These are phyloP conservation scores for Aspergillus ruber DNA, from an alignment of 2,329 filamentous ascomycete species.

Conservation along the genomic window DNA sequence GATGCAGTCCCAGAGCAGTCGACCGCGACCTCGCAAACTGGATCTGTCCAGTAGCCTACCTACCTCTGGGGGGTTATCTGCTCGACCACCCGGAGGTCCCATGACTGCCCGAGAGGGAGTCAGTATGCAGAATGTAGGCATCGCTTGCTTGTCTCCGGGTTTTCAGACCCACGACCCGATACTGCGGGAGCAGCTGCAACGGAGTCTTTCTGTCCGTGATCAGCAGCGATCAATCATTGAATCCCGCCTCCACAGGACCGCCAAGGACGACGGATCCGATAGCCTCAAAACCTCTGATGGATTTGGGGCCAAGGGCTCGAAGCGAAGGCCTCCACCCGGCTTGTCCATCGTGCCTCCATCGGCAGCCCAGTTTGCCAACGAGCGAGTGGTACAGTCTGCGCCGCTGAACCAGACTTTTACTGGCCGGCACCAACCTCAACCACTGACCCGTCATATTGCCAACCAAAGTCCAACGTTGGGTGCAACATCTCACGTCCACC, in stretches of 20 bases:
- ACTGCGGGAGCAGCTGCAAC: conserved; percentile 91
- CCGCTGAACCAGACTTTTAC: conserved; percentile 94
- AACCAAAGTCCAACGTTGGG: conserved; percentile 78
- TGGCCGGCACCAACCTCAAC: conserved; percentile 72
- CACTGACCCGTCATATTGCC: conserved; percentile 67
- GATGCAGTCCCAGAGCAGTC: conserved; percentile 56
- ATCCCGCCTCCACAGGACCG: conserved; percentile 78
- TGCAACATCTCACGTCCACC: conserved; percentile 83
- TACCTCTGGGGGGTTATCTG: conserved; percentile 46
- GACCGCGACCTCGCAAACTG: conserved; percentile 41
- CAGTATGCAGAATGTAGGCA: conserved; percentile 83
- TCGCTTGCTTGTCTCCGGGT: conserved; percentile 90
- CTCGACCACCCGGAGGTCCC: conserved; percentile 60
- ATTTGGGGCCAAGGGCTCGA: conserved; percentile 38
- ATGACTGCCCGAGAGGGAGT: conserved; percentile 73
- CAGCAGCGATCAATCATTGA: conserved; percentile 95
- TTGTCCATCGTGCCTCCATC: conserved; percentile 93
- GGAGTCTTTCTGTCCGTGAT: conserved; percentile 87
- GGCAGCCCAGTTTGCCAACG: conserved; percentile 83
- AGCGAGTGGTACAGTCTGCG: conserved; percentile 93
- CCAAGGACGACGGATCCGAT: conserved; percentile 65
- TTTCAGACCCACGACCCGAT: conserved; percentile 95
- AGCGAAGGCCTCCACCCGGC: conserved; percentile 66
- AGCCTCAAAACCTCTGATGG: conserved; percentile 48
- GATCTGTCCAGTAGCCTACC: conserved; percentile 40